Evolutionary conservation across 2,329 filamentous ascomycete species (phyloP).

Genomic region (Cordyceps pruinosa): DNA sequence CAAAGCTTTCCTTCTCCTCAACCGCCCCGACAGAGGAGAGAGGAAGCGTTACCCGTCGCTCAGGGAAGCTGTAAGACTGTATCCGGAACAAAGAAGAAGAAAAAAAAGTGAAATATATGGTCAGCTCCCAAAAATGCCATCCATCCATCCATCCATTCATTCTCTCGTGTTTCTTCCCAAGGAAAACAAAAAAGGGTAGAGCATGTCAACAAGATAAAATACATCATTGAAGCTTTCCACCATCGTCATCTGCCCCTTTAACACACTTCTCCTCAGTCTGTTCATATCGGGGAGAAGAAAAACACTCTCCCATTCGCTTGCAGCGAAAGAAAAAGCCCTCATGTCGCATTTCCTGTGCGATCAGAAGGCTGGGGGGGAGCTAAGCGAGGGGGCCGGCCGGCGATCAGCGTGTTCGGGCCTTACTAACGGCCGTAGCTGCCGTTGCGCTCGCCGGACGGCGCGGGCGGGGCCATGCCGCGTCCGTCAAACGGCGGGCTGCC

Average conservation of each 20-base stretch:
- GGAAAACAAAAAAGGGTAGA: not conserved
- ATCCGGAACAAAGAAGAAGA: too few relatives aligned
- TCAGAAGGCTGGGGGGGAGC: not conserved
- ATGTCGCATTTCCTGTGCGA: not conserved
- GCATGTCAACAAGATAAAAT: not conserved
- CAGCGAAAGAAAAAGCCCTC: not conserved
- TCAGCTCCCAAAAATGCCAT: not conserved
- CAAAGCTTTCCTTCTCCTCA: too few relatives aligned
- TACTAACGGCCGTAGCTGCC: conserved; percentile 1
- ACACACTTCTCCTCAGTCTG: not conserved
- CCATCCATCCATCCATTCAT: not conserved
- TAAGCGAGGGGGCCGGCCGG: too few relatives aligned
- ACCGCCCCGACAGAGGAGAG: too few relatives aligned
- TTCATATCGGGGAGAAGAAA: not conserved
- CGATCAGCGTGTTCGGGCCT: too few relatives aligned
- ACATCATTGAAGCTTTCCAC: not conserved
- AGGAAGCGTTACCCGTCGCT: too few relatives aligned
- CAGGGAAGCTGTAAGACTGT: too few relatives aligned
- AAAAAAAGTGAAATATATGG: too few relatives aligned
- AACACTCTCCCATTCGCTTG: too few relatives aligned
- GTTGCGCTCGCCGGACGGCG: conserved; percentile 10
- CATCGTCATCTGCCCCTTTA: not conserved
- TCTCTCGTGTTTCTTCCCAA: not conserved
- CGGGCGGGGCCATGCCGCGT: conserved; percentile 46
- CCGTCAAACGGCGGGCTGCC: conserved; percentile 45